A percentile compares a stretch with the other conserved stretches of the same genome.
Conservation (phyloP, 768 basidiomycete genomes). For the Boletus reticulatus region DNA sequence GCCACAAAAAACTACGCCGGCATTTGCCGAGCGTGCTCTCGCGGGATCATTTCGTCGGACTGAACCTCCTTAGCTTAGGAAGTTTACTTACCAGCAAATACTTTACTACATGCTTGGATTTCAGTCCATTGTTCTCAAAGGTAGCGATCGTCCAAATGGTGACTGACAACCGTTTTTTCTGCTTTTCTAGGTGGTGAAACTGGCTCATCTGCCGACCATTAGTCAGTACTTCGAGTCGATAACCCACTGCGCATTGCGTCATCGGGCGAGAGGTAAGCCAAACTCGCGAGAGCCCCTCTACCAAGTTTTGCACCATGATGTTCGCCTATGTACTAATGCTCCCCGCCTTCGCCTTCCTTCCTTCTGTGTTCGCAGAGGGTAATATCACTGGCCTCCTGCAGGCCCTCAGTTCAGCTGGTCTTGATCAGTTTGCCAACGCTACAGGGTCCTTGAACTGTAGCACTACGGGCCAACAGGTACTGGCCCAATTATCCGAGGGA, state of each 20-base stretch:
- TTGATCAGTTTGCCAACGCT: slow-evolving; percentile 41
- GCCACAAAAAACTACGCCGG: slow-evolving; percentile 2
- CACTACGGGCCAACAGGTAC: slow-evolving; percentile 40
- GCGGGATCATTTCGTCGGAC: background rate
- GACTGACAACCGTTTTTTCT: background rate
- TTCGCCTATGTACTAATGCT: slow-evolving; percentile 5
- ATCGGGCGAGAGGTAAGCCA: slow-evolving; percentile 1
- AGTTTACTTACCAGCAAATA: no score
- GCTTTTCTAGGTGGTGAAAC: background rate
- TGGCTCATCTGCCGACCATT: background rate
- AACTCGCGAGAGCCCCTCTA: background rate
- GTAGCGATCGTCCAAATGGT: no score
- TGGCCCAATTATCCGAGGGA: slow-evolving; percentile 42
- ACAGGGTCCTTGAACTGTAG: slow-evolving; percentile 44
- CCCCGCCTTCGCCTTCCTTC: slow-evolving; percentile 20
- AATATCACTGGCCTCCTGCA: slow-evolving; percentile 33
- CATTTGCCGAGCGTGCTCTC: slow-evolving; percentile 13
- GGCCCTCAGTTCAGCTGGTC: slow-evolving; percentile 38
- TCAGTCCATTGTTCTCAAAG: background rate
- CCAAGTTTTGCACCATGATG: slow-evolving; percentile 14
- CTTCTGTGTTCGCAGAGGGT: slow-evolving; percentile 32
- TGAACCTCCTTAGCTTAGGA: no score
- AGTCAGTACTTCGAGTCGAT: background rate
- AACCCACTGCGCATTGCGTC: slow-evolving; percentile 22
- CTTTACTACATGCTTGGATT: background rate